Percentiles rank a stretch among this genome's conserved stretches.
These are phyloP conservation scores for Hirschioporus abietinus DNA, from an alignment of 768 basidiomycete genomes.

Conservation along the genomic window DNA sequence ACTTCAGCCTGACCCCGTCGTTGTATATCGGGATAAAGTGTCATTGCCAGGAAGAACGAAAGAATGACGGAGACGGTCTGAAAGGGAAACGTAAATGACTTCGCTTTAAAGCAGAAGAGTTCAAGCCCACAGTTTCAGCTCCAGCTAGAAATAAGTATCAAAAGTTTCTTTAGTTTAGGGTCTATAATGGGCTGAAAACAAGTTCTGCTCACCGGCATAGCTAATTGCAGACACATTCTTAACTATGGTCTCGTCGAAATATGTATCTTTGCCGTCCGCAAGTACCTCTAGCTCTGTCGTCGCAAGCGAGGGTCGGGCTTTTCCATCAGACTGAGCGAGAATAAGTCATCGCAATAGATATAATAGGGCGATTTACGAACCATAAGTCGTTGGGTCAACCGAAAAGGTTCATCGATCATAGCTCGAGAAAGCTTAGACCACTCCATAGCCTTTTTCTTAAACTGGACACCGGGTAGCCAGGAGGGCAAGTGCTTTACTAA, in stretches of 20 bases:
- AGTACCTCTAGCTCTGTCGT: slow-evolving; percentile 34
- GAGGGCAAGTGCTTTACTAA: slow-evolving; percentile 43
- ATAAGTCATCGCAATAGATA: not conserved
- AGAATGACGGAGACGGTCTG: slow-evolving; percentile 48
- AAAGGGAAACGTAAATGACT: slow-evolving; percentile 5
- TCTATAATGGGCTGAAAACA: not conserved
- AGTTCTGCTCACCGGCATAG: slow-evolving; percentile 35
- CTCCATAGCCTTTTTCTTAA: slow-evolving; percentile 39
- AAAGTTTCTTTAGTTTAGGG: not conserved
- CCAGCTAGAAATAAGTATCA: slow-evolving; percentile 17
- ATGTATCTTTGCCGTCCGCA: slow-evolving; percentile 16
- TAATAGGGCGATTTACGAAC: slow-evolving; percentile 15
- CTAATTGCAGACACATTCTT: slow-evolving; percentile 47
- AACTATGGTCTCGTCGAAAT: slow-evolving; percentile 37
- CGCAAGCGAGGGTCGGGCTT: slow-evolving; percentile 37
- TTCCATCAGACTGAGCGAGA: slow-evolving; percentile 24
- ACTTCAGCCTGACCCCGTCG: slow-evolving; percentile 46
- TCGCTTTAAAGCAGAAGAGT: not conserved
- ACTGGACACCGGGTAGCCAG: slow-evolving; percentile 43
- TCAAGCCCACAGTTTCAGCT: slow-evolving; percentile 25
- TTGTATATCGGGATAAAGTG: slow-evolving; percentile 45
- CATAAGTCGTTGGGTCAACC: slow-evolving; percentile 43
- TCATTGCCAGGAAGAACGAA: slow-evolving; percentile 50
- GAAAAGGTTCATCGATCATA: slow-evolving; percentile 30
- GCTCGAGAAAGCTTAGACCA: slow-evolving; percentile 31